phyloP scores from a whole-genome alignment of 345 rosid genomes.

The Microcos paniculata region DNA sequence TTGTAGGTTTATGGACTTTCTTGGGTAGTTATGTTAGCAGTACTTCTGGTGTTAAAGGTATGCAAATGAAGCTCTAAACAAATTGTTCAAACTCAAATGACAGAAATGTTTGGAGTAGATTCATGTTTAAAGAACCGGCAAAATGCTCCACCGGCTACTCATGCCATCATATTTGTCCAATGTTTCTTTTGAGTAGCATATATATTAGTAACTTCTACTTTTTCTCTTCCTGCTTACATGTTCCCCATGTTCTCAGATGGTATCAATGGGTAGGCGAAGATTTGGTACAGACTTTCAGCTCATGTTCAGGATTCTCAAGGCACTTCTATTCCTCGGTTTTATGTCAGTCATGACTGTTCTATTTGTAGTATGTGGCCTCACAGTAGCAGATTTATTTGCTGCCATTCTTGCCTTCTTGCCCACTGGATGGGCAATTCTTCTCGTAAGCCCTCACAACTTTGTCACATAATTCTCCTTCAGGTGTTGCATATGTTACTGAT shows the following conservation, averaged over 20 bases:
- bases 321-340: slow-evolving; percentile 87
- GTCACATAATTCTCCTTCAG: background rate
- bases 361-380: slow-evolving; percentile 65
- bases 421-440: slow-evolving; percentile 87
- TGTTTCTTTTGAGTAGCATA: background rate
- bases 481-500: background rate
- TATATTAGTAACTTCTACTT: background rate
- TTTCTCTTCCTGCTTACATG: background rate
- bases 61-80: background rate
- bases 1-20: slow-evolving; percentile 85
- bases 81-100: background rate
- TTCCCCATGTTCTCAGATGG: slow-evolving; percentile 48
- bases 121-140: background rate
- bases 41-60: slow-evolving; percentile 84
- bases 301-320: slow-evolving; percentile 92
- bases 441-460: slow-evolving; percentile 48
- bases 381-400: slow-evolving; percentile 71
- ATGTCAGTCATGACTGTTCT: slow-evolving; percentile 81
- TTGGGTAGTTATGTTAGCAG: slow-evolving; percentile 67
- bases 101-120: background rate
- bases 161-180: background rate
- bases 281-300: slow-evolving; percentile 82
- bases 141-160: background rate
- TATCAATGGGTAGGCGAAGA: slow-evolving; percentile 76
- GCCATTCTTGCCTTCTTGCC: slow-evolving; percentile 78